phyloP scores from a whole-genome alignment of 1,284 basidiomycete species.

The Fomitiporia mediterranea region DNA sequence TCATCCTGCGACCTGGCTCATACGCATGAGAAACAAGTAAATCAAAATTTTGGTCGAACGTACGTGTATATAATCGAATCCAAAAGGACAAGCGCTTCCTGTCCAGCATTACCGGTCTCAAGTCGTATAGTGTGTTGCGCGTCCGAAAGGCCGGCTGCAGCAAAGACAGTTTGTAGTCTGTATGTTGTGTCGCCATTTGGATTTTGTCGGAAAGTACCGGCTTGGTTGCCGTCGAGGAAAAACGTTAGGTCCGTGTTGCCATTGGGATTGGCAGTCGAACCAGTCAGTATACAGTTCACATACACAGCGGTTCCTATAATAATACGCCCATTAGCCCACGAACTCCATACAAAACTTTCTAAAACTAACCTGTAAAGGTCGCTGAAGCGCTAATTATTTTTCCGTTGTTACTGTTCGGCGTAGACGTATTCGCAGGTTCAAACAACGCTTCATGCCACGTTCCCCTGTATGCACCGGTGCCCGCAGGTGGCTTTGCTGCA shows the following conservation, averaged over 20 bases:
- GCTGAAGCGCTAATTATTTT: slow-evolving; percentile 12
- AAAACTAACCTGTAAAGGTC: slow-evolving; percentile 10
- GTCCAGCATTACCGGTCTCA: not conserved
- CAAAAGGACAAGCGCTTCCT: not conserved
- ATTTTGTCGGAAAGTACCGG: not conserved
- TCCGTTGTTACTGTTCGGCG: slow-evolving; percentile 6
- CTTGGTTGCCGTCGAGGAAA: not conserved
- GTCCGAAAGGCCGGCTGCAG: not conserved
- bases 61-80: slow-evolving; percentile 15
- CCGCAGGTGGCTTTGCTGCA: slow-evolving; percentile 8
- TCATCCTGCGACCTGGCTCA: slow-evolving; percentile 4
- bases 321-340: too few species aligned
- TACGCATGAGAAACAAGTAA: too few species aligned
- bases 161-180: slow-evolving; percentile 2
- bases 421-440: not conserved
- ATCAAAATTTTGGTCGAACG: not conserved
- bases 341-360: not conserved
- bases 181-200: slow-evolving; percentile 3
- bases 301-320: slow-evolving; percentile 13
- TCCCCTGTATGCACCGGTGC: slow-evolving; percentile 1
- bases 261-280: not conserved
- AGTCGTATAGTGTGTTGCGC: slow-evolving; percentile 2
- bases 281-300: slow-evolving; percentile 9
- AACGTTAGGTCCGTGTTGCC: slow-evolving; percentile 13
- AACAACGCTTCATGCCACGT: slow-evolving; percentile 16